Evolutionary conservation across 208 protist species (phyloP), one percentile per base, ranked within the genome.

Genomic region (Tritrichomonas musculus): DNA sequence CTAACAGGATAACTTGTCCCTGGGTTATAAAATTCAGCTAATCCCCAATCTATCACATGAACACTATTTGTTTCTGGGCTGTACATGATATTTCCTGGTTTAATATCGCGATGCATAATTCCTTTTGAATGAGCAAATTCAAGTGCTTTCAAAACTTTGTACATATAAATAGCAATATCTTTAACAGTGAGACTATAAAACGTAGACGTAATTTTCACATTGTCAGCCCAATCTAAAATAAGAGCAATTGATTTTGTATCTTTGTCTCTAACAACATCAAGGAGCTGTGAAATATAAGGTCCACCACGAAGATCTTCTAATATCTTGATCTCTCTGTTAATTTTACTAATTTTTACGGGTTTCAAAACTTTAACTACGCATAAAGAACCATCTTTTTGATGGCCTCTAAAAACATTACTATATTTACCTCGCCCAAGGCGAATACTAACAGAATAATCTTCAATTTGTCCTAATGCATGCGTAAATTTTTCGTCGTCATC

Each of bases 31-130:
- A 99, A 99, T 96, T 99, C 98, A 11, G 98, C 99, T 0, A 99
- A 94, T 50, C 99, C 97, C 95, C 96, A 96, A 84, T 96, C 95
- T 92, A 99, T 99, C 8, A 99, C 96, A n/a, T 98, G 95, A 66
- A 99, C 94, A 75, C 94, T 80, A 14, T 97, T 95, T 39, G 97
- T 96, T 72, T 96, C 94, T 96, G 99, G 98, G 94, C 99, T 98
- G 95, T 99, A 99, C 97, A 99, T 99, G 30, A 99, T 97, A 93
- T 99, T 99, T 93, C 99, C 98, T 41, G 98, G 98, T 95, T 99
- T 99, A 64, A 99, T 98, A 94, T 99, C 98, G 0, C 88, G 25
- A 27, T 92, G 88, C 88, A 92, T 92, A 27, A 92, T 92, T 0
- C 33, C 55, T 30, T 92, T 33, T 9, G 55, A 69, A 33, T 92